phyloP scores from a whole-genome alignment of 2,329 filamentous ascomycete species.

The Verticillium albo-atrum region DNA sequence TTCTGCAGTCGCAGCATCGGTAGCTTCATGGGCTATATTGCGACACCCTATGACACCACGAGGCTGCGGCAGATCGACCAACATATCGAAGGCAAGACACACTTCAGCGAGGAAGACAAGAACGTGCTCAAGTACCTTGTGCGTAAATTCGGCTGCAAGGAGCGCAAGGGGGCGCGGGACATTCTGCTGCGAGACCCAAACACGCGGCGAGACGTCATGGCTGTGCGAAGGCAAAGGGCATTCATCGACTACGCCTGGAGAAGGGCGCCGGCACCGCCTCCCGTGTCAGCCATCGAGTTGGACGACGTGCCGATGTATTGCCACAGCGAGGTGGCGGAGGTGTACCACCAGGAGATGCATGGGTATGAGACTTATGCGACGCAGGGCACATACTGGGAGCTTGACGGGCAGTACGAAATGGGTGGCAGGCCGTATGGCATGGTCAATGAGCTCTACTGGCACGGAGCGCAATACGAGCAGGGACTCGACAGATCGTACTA shows the following conservation, averaged over 20 bases:
- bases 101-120: conserved; percentile 29
- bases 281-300: neutral
- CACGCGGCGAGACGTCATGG: conserved; percentile 64
- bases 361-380: neutral
- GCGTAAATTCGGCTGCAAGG: conserved; percentile 51
- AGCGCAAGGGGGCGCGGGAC: conserved; percentile 79
- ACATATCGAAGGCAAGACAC: conserved; percentile 36
- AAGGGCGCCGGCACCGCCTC: conserved; percentile 30
- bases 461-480: neutral
- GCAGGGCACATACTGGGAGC: neutral
- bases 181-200: conserved; percentile 71
- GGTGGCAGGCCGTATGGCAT: neutral
- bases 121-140: conserved; percentile 46
- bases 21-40: conserved; percentile 32
- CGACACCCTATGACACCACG: conserved; percentile 42
- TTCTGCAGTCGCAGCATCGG: conserved; percentile 39
- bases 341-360: neutral
- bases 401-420: neutral
- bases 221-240: conserved; percentile 74
- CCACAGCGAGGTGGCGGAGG: neutral
- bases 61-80: conserved; percentile 44
- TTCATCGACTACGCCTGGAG: conserved; percentile 91
- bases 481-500: neutral
- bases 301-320: neutral
- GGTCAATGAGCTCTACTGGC: neutral